Conservation (phyloP, 2,329 filamentous ascomycete genomes). For the Colletotrichum tamarilloi region DNA sequence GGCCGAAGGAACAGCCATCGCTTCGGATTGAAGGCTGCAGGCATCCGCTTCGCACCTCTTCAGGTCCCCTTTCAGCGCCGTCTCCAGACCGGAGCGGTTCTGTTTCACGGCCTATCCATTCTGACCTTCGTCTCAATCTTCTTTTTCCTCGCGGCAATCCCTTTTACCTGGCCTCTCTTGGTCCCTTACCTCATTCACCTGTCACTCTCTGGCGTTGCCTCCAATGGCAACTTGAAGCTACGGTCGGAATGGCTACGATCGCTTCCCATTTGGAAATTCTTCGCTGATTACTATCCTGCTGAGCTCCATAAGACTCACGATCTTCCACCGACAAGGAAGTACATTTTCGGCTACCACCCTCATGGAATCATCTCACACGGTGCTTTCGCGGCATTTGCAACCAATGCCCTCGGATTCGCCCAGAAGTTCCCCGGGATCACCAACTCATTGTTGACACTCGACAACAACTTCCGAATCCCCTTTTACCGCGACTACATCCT, state of each 20-base stretch:
- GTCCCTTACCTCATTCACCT: slow-evolving; percentile 86
- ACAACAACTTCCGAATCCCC: slow-evolving; percentile 93
- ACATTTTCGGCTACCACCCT: slow-evolving; percentile 97
- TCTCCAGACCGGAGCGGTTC: slow-evolving; percentile 81
- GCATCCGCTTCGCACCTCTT: slow-evolving; percentile 87
- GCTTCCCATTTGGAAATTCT: slow-evolving; percentile 84
- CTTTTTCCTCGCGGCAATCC: slow-evolving; percentile 91
- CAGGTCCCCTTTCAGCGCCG: slow-evolving; percentile 78
- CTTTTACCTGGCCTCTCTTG: slow-evolving; percentile 86
- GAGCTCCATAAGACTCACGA: slow-evolving; percentile 85
- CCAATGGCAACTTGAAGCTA: slow-evolving; percentile 78
- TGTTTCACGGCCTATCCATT: slow-evolving; percentile 79
- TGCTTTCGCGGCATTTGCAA: slow-evolving; percentile 92
- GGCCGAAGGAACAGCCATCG: slow-evolving; percentile 38
- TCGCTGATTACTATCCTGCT: slow-evolving; percentile 93
- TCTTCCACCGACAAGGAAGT: slow-evolving; percentile 85
- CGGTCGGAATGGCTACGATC: slow-evolving; percentile 81
- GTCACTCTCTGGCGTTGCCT: slow-evolving; percentile 81
- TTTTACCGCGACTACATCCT: slow-evolving; percentile 96
- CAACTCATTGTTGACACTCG: slow-evolving; percentile 92
- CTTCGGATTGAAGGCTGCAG: slow-evolving; percentile 51
- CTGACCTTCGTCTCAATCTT: slow-evolving; percentile 80
- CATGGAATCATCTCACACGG: slow-evolving; percentile 98
- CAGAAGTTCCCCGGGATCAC: slow-evolving; percentile 94
- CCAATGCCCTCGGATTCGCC: slow-evolving; percentile 87